Percentiles rank a stretch among this genome's conserved stretches.
Evolutionary conservation across 2,329 filamentous ascomycete species (phyloP).

Genomic region (Pleomassaria siparia): DNA sequence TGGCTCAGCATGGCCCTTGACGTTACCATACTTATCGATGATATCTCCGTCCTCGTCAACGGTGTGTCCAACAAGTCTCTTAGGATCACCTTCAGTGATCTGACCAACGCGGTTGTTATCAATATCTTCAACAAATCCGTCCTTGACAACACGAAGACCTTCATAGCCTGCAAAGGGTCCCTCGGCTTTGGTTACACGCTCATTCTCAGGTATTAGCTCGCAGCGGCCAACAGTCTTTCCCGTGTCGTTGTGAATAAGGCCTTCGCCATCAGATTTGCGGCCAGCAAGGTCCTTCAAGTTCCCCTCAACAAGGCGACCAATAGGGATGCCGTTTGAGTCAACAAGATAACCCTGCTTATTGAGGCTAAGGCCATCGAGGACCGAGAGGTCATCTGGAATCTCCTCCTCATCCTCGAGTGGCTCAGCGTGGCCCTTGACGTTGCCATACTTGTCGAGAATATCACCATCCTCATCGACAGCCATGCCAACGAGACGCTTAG

Average conservation of each 20-base stretch:
- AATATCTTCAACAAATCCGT: conserved; percentile 73
- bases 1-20: conserved; percentile 62
- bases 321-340: conserved; percentile 54
- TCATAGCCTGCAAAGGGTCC: conserved; percentile 69
- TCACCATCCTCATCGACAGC: conserved; percentile 65
- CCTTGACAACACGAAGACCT: conserved; percentile 67
- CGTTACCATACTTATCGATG: conserved; percentile 71
- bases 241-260: conserved; percentile 58
- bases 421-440: conserved; percentile 62
- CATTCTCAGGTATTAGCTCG: conserved; percentile 59
- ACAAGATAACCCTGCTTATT: conserved; percentile 64
- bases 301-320: conserved; percentile 59
- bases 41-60: conserved; percentile 85
- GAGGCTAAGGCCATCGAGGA: conserved; percentile 55
- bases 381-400: conserved; percentile 51
- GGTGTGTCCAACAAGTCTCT: conserved; percentile 69
- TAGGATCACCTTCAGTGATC: conserved; percentile 69
- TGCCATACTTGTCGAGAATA: conserved; percentile 63
- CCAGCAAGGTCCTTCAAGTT: conserved; percentile 59
- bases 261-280: conserved; percentile 57
- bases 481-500: conserved; percentile 61
- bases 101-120: conserved; percentile 76
- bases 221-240: conserved; percentile 60
- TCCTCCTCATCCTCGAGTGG: conserved; percentile 56
- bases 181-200: conserved; percentile 59